Percentiles rank a stretch among this genome's conserved stretches.
Conservation (phyloP, 2,329 filamentous ascomycete genomes). For the Colletotrichum tropicicola region DNA sequence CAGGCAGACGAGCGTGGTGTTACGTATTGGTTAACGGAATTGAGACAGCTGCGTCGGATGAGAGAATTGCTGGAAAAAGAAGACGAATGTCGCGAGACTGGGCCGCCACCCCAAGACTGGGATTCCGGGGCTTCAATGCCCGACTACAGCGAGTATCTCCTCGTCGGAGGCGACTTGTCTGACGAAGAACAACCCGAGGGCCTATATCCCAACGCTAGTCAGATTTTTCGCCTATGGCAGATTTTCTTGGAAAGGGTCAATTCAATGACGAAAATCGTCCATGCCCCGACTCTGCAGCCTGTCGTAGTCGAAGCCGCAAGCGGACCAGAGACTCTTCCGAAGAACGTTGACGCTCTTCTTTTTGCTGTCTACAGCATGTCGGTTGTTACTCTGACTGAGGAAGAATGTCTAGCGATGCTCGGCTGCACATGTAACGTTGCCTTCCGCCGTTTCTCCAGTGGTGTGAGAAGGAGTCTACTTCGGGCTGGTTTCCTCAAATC, state of each 20-base stretch:
- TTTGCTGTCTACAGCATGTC: slow-evolving; percentile 70
- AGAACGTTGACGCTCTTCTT: slow-evolving; percentile 64
- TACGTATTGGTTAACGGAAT: not conserved
- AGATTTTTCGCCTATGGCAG: slow-evolving; percentile 72
- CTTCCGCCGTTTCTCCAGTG: slow-evolving; percentile 59
- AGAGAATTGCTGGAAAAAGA: slow-evolving; percentile 6
- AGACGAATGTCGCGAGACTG: not conserved
- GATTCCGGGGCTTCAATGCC: slow-evolving; percentile 21
- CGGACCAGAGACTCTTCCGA: slow-evolving; percentile 29
- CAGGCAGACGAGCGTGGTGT: not conserved
- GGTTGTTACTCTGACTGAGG: slow-evolving; percentile 64
- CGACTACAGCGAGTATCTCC: slow-evolving; percentile 19
- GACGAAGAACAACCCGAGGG: not conserved
- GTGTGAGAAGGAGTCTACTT: slow-evolving; percentile 57
- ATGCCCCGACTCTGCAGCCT: slow-evolving; percentile 65
- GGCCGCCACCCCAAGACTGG: slow-evolving; percentile 1
- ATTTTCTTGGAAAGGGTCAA: slow-evolving; percentile 78
- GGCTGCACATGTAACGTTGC: slow-evolving; percentile 57
- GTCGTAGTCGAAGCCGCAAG: slow-evolving; percentile 40
- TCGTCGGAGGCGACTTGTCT: not conserved
- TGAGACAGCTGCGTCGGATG: slow-evolving; percentile 5
- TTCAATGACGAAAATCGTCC: slow-evolving; percentile 75
- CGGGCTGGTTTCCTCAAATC: slow-evolving; percentile 65
- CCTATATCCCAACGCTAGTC: slow-evolving; percentile 7
- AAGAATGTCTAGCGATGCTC: slow-evolving; percentile 62